Evolutionary conservation across 2,329 filamentous ascomycete genomes (phyloP).

Genomic region (Lecanicillium sp.): DNA sequence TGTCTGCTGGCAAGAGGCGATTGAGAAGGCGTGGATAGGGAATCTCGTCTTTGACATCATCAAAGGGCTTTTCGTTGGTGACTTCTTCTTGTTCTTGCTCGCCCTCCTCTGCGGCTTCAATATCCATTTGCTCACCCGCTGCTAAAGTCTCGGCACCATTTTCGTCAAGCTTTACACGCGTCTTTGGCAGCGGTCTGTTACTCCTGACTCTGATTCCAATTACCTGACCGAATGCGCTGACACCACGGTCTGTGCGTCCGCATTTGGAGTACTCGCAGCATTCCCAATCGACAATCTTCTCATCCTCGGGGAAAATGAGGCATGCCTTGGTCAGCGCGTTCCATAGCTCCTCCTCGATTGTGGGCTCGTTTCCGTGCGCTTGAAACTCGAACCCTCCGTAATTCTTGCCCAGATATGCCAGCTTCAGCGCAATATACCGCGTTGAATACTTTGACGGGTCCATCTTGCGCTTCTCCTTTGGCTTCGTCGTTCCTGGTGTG

Average conservation of each 20-base stretch:
- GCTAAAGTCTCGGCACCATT: background rate
- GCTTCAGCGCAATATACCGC: slow-evolving; percentile 79
- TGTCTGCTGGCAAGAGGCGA: slow-evolving; percentile 78
- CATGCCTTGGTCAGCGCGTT: slow-evolving; percentile 76
- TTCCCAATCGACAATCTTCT: slow-evolving; percentile 64
- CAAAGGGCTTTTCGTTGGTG: slow-evolving; percentile 30
- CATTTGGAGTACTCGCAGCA: slow-evolving; percentile 91
- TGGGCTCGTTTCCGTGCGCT: slow-evolving; percentile 60
- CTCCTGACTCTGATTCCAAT: slow-evolving; percentile 77
- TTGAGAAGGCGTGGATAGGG: slow-evolving; percentile 80
- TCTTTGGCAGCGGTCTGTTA: slow-evolving; percentile 51
- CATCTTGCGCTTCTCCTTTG: slow-evolving; percentile 47
- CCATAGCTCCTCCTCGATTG: slow-evolving; percentile 91
- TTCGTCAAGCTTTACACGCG: slow-evolving; percentile 4
- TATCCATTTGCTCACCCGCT: slow-evolving; percentile 10
- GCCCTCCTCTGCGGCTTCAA: background rate
- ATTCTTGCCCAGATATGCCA: slow-evolving; percentile 83
- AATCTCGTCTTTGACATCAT: slow-evolving; percentile 72
- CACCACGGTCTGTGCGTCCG: slow-evolving; percentile 83
- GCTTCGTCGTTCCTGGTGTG: slow-evolving; percentile 17
- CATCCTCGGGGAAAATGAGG: slow-evolving; percentile 65
- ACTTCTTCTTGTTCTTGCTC: slow-evolving; percentile 17
- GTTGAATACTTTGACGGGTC: slow-evolving; percentile 77
- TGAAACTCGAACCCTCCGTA: slow-evolving; percentile 95
- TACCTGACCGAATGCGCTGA: slow-evolving; percentile 96